These are phyloP conservation scores for Turritis glabra DNA, from an alignment of 345 rosid genomes.

Conservation along the genomic window DNA sequence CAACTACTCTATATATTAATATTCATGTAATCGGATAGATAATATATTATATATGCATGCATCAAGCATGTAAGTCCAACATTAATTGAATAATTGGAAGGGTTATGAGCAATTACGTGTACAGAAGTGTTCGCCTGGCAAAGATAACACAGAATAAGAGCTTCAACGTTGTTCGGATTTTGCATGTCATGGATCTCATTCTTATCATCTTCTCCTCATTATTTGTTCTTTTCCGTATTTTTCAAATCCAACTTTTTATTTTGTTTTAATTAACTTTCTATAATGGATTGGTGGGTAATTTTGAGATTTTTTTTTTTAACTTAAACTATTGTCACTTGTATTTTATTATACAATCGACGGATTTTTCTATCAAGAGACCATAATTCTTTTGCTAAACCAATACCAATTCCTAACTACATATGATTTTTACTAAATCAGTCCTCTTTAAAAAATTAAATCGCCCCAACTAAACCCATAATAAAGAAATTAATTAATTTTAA, in stretches of 20 bases:
- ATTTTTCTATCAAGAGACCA: neutral
- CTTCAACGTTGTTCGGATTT: slow-evolving; percentile 25
- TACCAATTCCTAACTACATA: neutral
- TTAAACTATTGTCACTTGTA: too few species aligned
- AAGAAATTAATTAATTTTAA: neutral
- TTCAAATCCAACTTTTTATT: neutral
- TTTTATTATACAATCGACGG: neutral
- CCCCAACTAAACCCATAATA: neutral
- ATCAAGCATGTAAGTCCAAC: slow-evolving; percentile 31
- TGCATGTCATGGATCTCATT: slow-evolving; percentile 30
- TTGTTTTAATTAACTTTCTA: neutral
- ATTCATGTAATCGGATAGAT: slow-evolving; percentile 6
- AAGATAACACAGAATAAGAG: slow-evolving; percentile 24
- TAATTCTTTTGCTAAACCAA: neutral
- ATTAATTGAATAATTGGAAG: slow-evolving; percentile 17
- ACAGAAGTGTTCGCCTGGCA: slow-evolving; percentile 31
- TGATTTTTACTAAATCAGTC: neutral
- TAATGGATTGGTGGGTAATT: neutral
- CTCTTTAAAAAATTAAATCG: neutral
- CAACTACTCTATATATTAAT: neutral
- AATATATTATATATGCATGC: slow-evolving; percentile 19
- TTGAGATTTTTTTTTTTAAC: neutral
- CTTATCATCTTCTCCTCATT: slow-evolving; percentile 22
- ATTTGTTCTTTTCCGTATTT: neutral
- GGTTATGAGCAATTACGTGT: slow-evolving; percentile 14